A percentile compares a stretch with the other conserved stretches of the same genome.
Evolutionary conservation across 2,329 filamentous ascomycete species (phyloP).

Genomic region (Penicillium sp.): DNA sequence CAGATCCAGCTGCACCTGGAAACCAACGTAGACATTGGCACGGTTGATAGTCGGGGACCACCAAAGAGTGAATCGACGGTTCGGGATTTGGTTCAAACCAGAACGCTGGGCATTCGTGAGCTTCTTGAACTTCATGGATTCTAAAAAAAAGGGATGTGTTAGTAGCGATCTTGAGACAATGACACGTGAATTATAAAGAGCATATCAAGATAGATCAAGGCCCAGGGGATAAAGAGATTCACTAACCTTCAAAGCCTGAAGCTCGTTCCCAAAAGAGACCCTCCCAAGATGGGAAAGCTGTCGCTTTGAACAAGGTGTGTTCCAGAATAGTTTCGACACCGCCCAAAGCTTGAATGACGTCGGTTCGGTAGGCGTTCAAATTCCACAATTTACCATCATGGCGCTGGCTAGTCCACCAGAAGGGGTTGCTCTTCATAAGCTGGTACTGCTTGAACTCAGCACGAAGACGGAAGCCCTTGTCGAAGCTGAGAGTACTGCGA

Average conservation of each 20-base stretch:
- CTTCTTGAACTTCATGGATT: conserved; percentile 95
- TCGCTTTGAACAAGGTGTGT: conserved; percentile 94
- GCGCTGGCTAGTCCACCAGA: conserved; percentile 98
- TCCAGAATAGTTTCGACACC: conserved; percentile 98
- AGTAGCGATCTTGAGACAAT: not conserved
- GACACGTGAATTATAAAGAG: not conserved
- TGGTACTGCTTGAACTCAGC: conserved; percentile 99
- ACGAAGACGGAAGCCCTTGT: conserved; percentile 94
- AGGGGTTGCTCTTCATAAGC: conserved; percentile 98
- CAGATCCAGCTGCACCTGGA: conserved; percentile 96
- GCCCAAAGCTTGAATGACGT: conserved; percentile 92
- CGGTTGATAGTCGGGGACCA: conserved; percentile 93
- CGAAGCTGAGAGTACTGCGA: conserved; percentile 91
- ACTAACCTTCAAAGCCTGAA: no score
- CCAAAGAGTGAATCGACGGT: conserved; percentile 97
- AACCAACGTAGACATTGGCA: conserved; percentile 97
- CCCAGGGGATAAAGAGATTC: not conserved
- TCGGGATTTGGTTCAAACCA: conserved; percentile 97
- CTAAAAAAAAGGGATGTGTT: not conserved
- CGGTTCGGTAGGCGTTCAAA: conserved; percentile 88
- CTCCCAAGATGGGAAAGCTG: conserved; percentile 95
- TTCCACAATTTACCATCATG: conserved; percentile 99
- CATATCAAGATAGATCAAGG: no score
- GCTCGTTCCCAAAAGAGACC: conserved; percentile 86
- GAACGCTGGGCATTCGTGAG: conserved; percentile 94